phyloP scores from a whole-genome alignment of 805 yeast species.

The Diddensiella santjacobensis region DNA sequence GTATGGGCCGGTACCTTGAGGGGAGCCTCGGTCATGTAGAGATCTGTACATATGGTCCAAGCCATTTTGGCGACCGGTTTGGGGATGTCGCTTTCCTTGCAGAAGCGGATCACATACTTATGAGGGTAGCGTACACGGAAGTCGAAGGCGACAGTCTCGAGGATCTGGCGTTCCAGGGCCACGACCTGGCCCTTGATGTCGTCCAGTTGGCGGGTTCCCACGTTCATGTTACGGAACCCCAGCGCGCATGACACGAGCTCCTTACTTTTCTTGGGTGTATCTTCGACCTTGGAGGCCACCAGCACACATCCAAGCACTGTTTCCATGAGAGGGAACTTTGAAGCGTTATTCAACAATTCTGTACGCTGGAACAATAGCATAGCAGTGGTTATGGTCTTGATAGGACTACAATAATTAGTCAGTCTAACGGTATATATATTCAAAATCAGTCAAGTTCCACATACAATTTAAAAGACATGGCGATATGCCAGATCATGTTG shows the following conservation, averaged over 20 bases:
- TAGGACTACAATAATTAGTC: slow-evolving; percentile 47
- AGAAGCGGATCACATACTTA: slow-evolving; percentile 57
- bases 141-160: slow-evolving; percentile 78
- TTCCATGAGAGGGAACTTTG: slow-evolving; percentile 32
- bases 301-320: slow-evolving; percentile 68
- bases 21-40: slow-evolving; percentile 62
- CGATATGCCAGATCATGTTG: slow-evolving; percentile 20
- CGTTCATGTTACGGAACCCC: slow-evolving; percentile 25
- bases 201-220: slow-evolving; percentile 40
- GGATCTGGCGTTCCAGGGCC: slow-evolving; percentile 61
- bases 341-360: slow-evolving; percentile 50
- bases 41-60: slow-evolving; percentile 77
- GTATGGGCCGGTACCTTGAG: slow-evolving; percentile 72
- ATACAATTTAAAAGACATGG: slow-evolving; percentile 18
- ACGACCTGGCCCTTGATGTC: slow-evolving; percentile 54
- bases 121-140: slow-evolving; percentile 68
- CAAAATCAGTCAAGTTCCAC: slow-evolving; percentile 3
- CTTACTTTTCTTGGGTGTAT: slow-evolving; percentile 70
- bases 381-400: slow-evolving; percentile 63
- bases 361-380: slow-evolving; percentile 71
- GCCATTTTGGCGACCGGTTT: slow-evolving; percentile 51
- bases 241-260: slow-evolving; percentile 46
- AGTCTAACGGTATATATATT: too few relatives aligned
- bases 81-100: slow-evolving; percentile 41
- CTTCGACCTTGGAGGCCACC: slow-evolving; percentile 75